phyloP scores from a whole-genome alignment of 805 yeast species.

The Suhomyces emberorum region DNA sequence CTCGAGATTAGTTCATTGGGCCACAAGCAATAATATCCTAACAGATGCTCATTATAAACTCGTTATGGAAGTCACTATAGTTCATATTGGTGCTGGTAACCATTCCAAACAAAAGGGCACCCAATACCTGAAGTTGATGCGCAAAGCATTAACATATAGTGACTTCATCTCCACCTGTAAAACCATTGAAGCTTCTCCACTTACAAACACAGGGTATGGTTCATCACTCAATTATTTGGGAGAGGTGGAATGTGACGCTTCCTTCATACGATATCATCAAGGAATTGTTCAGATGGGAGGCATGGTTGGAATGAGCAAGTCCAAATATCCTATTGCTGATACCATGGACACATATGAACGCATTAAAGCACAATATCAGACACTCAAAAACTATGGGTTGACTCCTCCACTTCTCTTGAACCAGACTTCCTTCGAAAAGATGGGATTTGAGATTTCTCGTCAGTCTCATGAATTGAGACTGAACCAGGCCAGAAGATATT shows the following conservation, averaged over 20 bases:
- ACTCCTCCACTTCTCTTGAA: conserved; percentile 31
- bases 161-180: conserved; percentile 14
- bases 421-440: not conserved
- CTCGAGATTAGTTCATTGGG: too few species aligned
- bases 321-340: conserved; percentile 29
- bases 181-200: conserved; percentile 33
- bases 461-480: conserved; percentile 8
- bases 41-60: too few species aligned
- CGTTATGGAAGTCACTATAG: conserved; percentile 3
- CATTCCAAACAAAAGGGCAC: conserved; percentile 24
- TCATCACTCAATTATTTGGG: conserved; percentile 42
- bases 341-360: conserved; percentile 19
- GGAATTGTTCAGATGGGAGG: conserved; percentile 5
- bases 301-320: conserved; percentile 9
- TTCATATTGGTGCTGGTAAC: conserved; percentile 54
- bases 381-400: conserved; percentile 22
- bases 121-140: conserved; percentile 27
- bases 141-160: conserved; percentile 18
- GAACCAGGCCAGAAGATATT: conserved; percentile 9
- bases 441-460: not conserved
- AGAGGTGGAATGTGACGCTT: conserved; percentile 44
- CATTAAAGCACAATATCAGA: conserved; percentile 15
- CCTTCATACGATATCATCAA: conserved; percentile 21
- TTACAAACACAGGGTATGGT: conserved; percentile 52
- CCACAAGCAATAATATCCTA: too few species aligned